A percentile compares a stretch with the other conserved stretches of the same genome.
Evolutionary conservation across 1,284 basidiomycete genomes (phyloP).

Genomic region (Pseudozyma flocculosa): DNA sequence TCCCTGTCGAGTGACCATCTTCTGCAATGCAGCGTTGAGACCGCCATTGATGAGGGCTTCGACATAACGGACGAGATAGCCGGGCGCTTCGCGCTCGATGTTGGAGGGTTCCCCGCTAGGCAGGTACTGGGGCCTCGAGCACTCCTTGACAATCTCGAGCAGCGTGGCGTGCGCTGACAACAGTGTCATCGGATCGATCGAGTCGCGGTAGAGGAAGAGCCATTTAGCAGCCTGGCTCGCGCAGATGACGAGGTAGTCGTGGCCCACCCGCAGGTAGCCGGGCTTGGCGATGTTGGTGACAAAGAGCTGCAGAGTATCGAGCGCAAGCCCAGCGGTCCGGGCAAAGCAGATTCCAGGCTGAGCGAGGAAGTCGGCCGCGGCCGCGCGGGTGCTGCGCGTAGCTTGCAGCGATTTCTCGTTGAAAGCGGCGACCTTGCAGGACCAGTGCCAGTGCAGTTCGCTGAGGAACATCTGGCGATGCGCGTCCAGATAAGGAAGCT

Average conservation of each 20-base stretch:
- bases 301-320: constrained; percentile 23
- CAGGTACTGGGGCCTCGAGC: constrained; percentile 22
- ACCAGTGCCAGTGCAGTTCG: constrained; percentile 36
- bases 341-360: constrained; percentile 29
- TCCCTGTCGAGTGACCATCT: constrained; percentile 7
- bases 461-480: constrained; percentile 28
- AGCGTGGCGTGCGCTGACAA: constrained; percentile 14
- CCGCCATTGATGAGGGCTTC: constrained; percentile 25
- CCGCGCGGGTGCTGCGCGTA: not conserved
- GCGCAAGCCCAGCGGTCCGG: constrained; percentile 18
- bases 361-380: constrained; percentile 1
- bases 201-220: constrained; percentile 29
- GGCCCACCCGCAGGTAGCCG: constrained; percentile 27
- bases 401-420: not conserved
- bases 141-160: constrained; percentile 18
- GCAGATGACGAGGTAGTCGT: constrained; percentile 33
- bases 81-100: constrained; percentile 33
- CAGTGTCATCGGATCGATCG: constrained; percentile 18
- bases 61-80: constrained; percentile 27
- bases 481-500: constrained; percentile 26
- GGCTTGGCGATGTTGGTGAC: constrained; percentile 21
- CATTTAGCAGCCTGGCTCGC: constrained; percentile 32
- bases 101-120: constrained; percentile 24
- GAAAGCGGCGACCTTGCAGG: constrained; percentile 14
- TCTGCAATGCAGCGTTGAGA: constrained; percentile 21